Conservation (phyloP, 148 eudicot genomes). For the Drosera capensis region DNA sequence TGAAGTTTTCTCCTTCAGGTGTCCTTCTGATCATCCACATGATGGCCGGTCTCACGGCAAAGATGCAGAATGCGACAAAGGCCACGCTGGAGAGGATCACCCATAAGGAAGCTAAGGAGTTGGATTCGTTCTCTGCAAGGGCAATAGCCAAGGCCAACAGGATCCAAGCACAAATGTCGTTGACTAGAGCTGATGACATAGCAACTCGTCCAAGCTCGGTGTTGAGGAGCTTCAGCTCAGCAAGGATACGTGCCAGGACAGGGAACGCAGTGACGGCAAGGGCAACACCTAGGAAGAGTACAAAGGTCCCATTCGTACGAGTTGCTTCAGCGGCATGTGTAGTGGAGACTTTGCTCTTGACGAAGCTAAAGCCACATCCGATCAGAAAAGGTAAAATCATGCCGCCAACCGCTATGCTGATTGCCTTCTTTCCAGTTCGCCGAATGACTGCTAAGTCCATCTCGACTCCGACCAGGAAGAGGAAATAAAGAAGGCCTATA, state of each 20-base stretch:
- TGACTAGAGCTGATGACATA: constrained; percentile 45
- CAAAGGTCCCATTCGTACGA: too few species aligned
- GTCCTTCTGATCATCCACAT: constrained; percentile 39
- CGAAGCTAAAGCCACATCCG: constrained; percentile 24
- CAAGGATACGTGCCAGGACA: constrained; percentile 26
- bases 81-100: constrained; percentile 29
- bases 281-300: constrained; percentile 39
- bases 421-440: constrained; percentile 39
- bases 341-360: too few species aligned
- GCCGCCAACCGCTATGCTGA: constrained; percentile 41
- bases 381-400: constrained; percentile 42
- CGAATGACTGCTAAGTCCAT: constrained; percentile 34
- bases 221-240: constrained; percentile 36
- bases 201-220: constrained; percentile 39
- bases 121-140: background rate
- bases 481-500: constrained; percentile 51
- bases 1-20: constrained; percentile 53
- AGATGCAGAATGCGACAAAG: constrained; percentile 30
- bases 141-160: constrained; percentile 21
- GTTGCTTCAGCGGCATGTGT: too few species aligned
- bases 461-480: constrained; percentile 53
- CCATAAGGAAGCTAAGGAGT: constrained; percentile 35
- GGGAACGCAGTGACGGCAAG: constrained; percentile 43
- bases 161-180: constrained; percentile 46
- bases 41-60: constrained; percentile 27